phyloP scores from a whole-genome alignment of 768 basidiomycete genomes.

The Porpolomopsis calyptriformis region DNA sequence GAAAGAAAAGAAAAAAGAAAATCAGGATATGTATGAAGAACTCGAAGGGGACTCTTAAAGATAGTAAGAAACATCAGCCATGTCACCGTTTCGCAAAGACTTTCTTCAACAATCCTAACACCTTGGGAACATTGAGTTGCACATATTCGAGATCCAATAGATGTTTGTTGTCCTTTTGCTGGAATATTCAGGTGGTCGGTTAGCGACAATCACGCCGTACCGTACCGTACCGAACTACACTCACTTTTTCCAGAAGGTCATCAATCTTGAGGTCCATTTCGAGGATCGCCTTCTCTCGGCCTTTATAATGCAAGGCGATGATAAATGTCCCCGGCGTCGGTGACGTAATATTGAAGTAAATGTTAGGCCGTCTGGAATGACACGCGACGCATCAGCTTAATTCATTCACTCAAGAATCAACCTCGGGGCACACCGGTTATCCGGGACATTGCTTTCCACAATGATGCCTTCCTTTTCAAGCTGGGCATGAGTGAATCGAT shows the following conservation, averaged over 20 bases:
- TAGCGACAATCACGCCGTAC: no score
- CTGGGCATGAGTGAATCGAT: constrained; percentile 95
- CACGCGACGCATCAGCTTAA: constrained; percentile 5
- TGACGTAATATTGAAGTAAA: constrained; percentile 98
- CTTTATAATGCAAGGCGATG: constrained; percentile 97
- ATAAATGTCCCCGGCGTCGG: constrained; percentile 98
- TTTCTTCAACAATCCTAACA: constrained; percentile 85
- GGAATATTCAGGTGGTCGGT: constrained; percentile 7
- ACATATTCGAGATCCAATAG: constrained; percentile 95
- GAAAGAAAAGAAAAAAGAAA: constrained; percentile 6
- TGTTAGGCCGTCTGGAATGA: constrained; percentile 73
- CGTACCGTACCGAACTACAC: constrained; percentile 15
- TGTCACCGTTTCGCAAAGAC: constrained; percentile 79
- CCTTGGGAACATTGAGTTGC: constrained; percentile 92
- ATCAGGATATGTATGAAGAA: constrained; percentile 10
- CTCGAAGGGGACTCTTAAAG: constrained; percentile 19
- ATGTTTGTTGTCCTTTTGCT: constrained; percentile 99
- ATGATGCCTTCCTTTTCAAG: constrained; percentile 99
- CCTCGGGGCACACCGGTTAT: constrained; percentile 63
- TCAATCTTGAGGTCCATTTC: constrained; percentile 99
- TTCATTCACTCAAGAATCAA: background rate
- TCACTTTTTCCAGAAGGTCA: constrained; percentile 91
- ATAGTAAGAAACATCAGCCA: constrained; percentile 17
- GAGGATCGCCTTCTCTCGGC: constrained; percentile 95
- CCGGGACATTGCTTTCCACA: constrained; percentile 97